Evolutionary conservation across 1,284 basidiomycete genomes (phyloP).

Genomic region (Boletus mariae): DNA sequence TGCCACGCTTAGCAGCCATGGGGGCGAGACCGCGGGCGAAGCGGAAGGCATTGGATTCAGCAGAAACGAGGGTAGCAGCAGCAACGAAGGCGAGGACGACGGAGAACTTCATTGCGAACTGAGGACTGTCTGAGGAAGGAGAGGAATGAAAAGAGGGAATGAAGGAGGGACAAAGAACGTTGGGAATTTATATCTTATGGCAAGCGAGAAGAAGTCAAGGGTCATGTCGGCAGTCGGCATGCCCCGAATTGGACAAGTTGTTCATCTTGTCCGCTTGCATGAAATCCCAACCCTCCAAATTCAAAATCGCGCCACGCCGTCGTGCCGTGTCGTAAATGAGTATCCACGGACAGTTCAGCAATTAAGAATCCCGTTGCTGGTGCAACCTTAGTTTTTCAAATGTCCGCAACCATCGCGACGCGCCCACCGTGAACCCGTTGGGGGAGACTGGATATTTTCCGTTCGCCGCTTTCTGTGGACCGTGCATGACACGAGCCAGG

Average conservation of each 20-base stretch:
- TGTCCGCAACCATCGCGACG: not conserved
- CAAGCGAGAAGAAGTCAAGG: conserved; percentile 8
- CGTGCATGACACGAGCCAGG: not conserved
- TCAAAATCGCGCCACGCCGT: not conserved
- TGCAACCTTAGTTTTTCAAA: not conserved
- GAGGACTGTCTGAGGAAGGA: not conserved
- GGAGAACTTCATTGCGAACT: conserved; percentile 42
- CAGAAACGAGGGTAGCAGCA: conserved; percentile 33
- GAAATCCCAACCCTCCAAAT: not conserved
- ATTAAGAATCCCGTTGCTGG: not conserved
- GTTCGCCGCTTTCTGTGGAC: not conserved
- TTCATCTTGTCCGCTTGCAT: not conserved
- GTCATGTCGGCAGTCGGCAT: conserved; percentile 17
- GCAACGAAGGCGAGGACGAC: conserved; percentile 36
- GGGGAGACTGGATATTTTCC: not conserved
- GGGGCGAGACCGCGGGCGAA: conserved; percentile 47
- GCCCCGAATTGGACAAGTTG: conserved; percentile 2
- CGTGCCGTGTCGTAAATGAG: not conserved
- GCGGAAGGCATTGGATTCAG: conserved; percentile 50
- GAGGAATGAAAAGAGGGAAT: not conserved
- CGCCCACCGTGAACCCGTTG: not conserved
- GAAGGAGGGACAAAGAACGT: not conserved
- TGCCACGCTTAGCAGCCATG: conserved; percentile 24
- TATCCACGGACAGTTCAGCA: no score
- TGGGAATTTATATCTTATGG: not conserved